Evolutionary conservation across 345 rosid genomes (phyloP), one percentile per base, ranked within the genome.

Genomic region (Lepidium aucheri): DNA sequence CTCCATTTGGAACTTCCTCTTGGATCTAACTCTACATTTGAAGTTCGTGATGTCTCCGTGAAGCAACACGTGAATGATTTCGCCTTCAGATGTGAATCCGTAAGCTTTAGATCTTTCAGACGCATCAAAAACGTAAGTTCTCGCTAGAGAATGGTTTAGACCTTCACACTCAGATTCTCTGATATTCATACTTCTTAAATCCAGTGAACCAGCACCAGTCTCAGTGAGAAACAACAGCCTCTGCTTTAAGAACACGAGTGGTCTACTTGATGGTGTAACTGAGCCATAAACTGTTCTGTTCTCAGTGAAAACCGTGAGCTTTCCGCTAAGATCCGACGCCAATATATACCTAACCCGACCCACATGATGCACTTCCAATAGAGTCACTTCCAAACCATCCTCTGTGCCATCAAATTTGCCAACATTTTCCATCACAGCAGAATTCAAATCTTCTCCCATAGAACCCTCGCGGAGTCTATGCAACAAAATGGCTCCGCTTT

Each of bases 121-220:
- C 12, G 90, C 82, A 70, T 88, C 96, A 18, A 90, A 88, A 51
- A 82, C 87, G 58, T 90, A 90, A 61, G 58, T 79, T 63, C 72
- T 76, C 22, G 81, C 91, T 22, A 84, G 68, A 35, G 95, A 85
- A 57, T 79, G 83, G 73, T 90, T 87, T 74, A 88, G 62, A 9
- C 95, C 95, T 77, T 94, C 97, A 67, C 97, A 94, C 26, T 87
- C 88, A 0, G 96, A 80, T 74, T 90, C 96, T 74, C 85, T 81
- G 18, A 94, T 62, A 70, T 80, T 90, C 97, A 90, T 94, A 80
- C 69, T 88, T 78, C 93, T 85, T 72, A 90, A 83, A 41, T 91
- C 95, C 69, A 94, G 53, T 9, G 97, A 94, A 26, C 99, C 96
- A n/a, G 97, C 95, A 65, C 99, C 97, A 11, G 73, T 81, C 68